phyloP scores from a whole-genome alignment of 192 early-diverging fungal species.

The Coemansia sp. region DNA sequence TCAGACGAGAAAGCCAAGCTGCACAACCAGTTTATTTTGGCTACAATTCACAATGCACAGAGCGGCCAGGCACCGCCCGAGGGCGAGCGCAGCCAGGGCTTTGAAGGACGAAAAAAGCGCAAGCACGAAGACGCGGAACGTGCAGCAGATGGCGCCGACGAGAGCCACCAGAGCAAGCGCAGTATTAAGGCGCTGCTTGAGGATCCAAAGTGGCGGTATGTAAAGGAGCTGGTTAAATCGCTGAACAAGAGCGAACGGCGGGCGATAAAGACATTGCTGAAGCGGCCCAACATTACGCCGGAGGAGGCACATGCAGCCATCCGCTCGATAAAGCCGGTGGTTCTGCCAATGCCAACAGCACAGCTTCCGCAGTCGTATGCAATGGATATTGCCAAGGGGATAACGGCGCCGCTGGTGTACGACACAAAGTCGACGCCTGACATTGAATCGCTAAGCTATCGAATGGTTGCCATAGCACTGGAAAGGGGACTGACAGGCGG shows the following conservation, averaged over 20 bases:
- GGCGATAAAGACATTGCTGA: slow-evolving; percentile 62
- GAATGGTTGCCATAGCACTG: slow-evolving; percentile 68
- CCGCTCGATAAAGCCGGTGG: slow-evolving; percentile 48
- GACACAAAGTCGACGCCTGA: slow-evolving; percentile 67
- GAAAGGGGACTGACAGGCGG: slow-evolving; percentile 69
- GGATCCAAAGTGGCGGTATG: slow-evolving; percentile 55
- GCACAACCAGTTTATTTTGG: slow-evolving; percentile 76
- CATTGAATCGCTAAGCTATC: slow-evolving; percentile 62
- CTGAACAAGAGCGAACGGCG: slow-evolving; percentile 68
- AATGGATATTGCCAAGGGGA: slow-evolving; percentile 66
- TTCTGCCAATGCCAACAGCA: slow-evolving; percentile 52
- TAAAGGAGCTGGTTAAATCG: slow-evolving; percentile 72
- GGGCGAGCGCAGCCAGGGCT: slow-evolving; percentile 57
- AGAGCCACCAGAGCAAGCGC: slow-evolving; percentile 48
- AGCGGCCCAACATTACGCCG: slow-evolving; percentile 50
- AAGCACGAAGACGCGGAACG: slow-evolving; percentile 27
- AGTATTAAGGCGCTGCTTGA: slow-evolving; percentile 56
- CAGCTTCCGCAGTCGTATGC: slow-evolving; percentile 57
- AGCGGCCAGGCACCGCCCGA: slow-evolving; percentile 64
- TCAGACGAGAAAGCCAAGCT: slow-evolving; percentile 55
- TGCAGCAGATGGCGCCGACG: slow-evolving; percentile 8
- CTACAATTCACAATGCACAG: slow-evolving; percentile 77
- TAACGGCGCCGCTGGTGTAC: slow-evolving; percentile 65
- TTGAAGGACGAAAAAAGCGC: slow-evolving; percentile 51
- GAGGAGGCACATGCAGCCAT: slow-evolving; percentile 36